Evolutionary conservation across 345 rosid genomes (phyloP), one percentile per base, ranked within the genome.

Genomic region (Linum usitatissimum): DNA sequence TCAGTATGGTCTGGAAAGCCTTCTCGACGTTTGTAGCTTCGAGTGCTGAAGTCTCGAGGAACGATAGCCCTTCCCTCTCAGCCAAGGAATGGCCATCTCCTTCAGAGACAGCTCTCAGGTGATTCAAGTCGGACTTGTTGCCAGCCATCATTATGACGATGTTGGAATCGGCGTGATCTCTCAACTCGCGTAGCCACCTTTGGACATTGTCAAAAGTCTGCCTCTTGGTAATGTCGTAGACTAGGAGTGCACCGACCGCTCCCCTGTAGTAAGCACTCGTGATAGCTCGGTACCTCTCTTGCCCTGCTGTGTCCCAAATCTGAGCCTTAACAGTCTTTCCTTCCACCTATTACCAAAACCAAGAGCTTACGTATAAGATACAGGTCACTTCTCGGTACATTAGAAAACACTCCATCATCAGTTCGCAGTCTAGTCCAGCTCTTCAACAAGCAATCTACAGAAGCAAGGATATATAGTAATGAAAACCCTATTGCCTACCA

Each of bases 81-180:
- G 75, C 75, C 75, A 71, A 48, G 19, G 59, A 13, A 34, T 66
- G 70, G 38, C 75, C 75, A 57, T 71, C 75, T 9, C 57, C 66
- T 55, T 62, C 75, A 0, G 63, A 39, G 31, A 71, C 70, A 21
- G 75, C 66, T 48, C 75, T 55, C 15, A 71, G 75, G 62, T 71
- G 75, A 49, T 71, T 71, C 66, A 71, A 65, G 57, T 71, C 74
- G 9, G 70, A 71, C 55, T 71, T 71, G 64, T 71, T 71, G 49
- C 75, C 75, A 57, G 70, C 70, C 75, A 71, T 71, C 75, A 71
- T 66, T 38, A 71, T 71, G 63, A 71, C 75, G 66, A 71, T 71
- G 59, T 71, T 71, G 10, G 75, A 71, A 49, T 71, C 75, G 1
- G 75, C 75, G 48, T 71, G 75, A 40, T 71, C 70, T 66, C 75